Evolutionary conservation across 1,284 basidiomycete genomes (phyloP), one percentile per base, ranked within the genome.

Genomic region (Flammula alnicola): DNA sequence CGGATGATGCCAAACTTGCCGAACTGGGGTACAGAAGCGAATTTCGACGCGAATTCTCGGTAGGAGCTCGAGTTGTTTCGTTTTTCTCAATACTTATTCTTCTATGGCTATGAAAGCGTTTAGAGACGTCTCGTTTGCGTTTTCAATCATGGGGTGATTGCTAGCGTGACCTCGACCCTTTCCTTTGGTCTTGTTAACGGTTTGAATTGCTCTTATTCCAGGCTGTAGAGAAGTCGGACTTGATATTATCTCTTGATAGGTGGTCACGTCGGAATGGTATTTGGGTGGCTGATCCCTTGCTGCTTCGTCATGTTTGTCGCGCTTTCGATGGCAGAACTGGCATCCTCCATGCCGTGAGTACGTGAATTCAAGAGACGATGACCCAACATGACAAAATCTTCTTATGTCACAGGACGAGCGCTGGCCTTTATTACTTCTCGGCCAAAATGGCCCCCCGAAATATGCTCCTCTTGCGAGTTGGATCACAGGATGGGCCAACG

Each of bases 121-220:
- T 85, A 11, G 84, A 87, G 66, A 85, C 84, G 70, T 86, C 25
- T 81, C 81, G 0, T 89, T 89, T 59, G 76, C 84, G 0, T 81
- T 89, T 65, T 86, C 83, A 10, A 89, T 88, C 54, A 88, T 89
- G 86, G 86, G 86, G 80, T 88, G 30, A 71, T 86, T 25, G 81
- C 85, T 2, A 85, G 84, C 2, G 82, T 88, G 3, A 75, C 85
- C 2, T 84, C 87, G 4, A 86, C 83, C 1, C 71, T 84, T 38
- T 79, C 76, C 1, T 88, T 89, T 61, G 79, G 78, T 1, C 74
- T 88, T 10, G 68, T 76, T 5, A 81, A 80, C 52, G 84, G 84
- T 81, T 40, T 10, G 63, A 12, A 45, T 33, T 23, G 29, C 19
- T 33, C 29, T 36, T 22, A n/a, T 2, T 46, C 7, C 39, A n/a